Conservation (phyloP, 2,329 filamentous ascomycete species). For the Cladosporium phlei region DNA sequence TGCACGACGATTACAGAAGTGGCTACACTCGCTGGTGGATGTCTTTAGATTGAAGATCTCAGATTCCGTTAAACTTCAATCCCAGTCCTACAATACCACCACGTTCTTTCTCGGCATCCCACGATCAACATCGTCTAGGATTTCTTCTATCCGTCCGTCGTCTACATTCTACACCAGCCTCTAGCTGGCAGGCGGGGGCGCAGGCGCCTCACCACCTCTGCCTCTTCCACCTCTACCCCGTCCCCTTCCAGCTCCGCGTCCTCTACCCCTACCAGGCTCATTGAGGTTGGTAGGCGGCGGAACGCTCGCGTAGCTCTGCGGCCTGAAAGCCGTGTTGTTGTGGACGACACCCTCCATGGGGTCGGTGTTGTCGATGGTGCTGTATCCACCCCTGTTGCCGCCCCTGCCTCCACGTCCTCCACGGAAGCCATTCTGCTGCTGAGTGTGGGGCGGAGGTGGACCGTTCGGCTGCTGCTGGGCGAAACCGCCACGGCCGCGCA, state of each 20-base stretch:
- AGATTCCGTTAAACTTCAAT: too few species aligned
- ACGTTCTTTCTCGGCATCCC: too few species aligned
- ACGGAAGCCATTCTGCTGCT: slow-evolving; percentile 19
- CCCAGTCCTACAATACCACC: too few species aligned
- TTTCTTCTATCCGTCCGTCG: too few species aligned
- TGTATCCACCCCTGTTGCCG: slow-evolving; percentile 42
- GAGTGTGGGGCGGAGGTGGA: too few species aligned
- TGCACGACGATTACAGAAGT: too few species aligned
- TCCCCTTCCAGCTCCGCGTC: slow-evolving; percentile 22
- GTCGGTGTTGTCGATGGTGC: slow-evolving; percentile 46
- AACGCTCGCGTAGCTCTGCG: slow-evolving; percentile 49
- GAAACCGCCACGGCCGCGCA: slow-evolving; percentile 35
- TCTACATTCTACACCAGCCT: too few species aligned
- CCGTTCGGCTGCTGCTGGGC: slow-evolving; percentile 16
- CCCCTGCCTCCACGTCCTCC: slow-evolving; percentile 35
- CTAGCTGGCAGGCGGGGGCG: neutral
- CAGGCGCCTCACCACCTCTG: slow-evolving; percentile 14
- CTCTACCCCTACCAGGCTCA: slow-evolving; percentile 27
- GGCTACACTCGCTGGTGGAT: too few species aligned
- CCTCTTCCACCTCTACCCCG: slow-evolving; percentile 15
- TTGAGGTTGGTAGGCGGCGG: slow-evolving; percentile 58
- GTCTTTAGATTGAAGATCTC: too few species aligned
- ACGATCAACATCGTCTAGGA: too few species aligned
- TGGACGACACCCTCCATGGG: slow-evolving; percentile 50
- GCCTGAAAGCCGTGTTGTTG: slow-evolving; percentile 54